Base-by-base conservation (phyloP, 2,329 filamentous ascomycete genomes). In the Berkeleyomyces basicola region DNA sequence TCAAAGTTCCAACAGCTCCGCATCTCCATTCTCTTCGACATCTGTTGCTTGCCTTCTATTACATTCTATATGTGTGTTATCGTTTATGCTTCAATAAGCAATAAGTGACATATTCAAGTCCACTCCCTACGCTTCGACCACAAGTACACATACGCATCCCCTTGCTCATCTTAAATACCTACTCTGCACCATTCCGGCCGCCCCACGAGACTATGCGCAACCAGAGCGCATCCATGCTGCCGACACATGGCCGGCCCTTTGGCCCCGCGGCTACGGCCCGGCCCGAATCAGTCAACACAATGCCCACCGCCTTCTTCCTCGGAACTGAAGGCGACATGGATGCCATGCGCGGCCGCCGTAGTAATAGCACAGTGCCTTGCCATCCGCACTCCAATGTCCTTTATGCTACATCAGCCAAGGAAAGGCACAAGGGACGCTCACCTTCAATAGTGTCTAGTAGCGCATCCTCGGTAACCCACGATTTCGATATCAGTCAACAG, bases 321-420 rank as follows among this genome's bases (percentile, higher is more conserved):
- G 61, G 61, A 44, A 62, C 61, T 3, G 61, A 62, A 37, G 61
- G 42, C 39, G 61, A 62, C 10, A 62, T 62, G 43, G 61, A 62
- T 47, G 40, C 46, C n/a, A 51, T 43, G n/a, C 58, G 11, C 53
- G 36, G 33, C 23, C 49, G 14, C 36, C 36, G 9, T 10, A 9
- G 37, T 16, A 55, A 37, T 39, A 37, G 4, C 11, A 55, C 49
- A 11, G 31, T 36, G 49, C 49, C 49, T 11, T 55, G 33, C 11
- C 49, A 55, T n/a, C 49, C 49, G 3, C 49, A 55, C 49, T 55
- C 49, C 36, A 55, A 55, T 55, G 4, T 55, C 49, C 49, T 31
- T 5, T 23, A 55, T 7, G 10, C 49, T 7, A 33, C 33, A 55
- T 3, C 49, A 55, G 31, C 49, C 14, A 55, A 23, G 23, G 23